Percentiles rank a stretch among this genome's conserved stretches.
Conservation (phyloP, 2,329 filamentous ascomycete species). For the Colletotrichum scovillei region DNA sequence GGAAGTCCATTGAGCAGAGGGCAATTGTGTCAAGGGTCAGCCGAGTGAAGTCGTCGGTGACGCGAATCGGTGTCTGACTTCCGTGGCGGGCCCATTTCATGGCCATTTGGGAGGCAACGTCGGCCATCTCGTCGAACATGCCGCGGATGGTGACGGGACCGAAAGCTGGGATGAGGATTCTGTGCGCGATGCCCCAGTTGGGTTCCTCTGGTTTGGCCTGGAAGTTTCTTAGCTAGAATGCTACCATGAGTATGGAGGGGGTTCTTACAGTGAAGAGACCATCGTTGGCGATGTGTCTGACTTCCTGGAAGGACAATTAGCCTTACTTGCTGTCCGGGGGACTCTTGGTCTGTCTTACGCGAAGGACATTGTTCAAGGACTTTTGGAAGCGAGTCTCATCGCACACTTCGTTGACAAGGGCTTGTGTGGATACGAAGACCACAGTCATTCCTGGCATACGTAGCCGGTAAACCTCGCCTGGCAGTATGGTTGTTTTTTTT, state of each 20-base stretch:
- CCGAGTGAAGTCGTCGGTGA: conserved; percentile 70
- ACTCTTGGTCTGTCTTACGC: background rate
- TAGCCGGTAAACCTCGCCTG: conserved; percentile 71
- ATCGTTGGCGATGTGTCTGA: conserved; percentile 67
- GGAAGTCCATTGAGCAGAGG: conserved; percentile 67
- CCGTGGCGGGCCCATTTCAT: conserved; percentile 64
- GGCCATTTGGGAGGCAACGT: conserved; percentile 63
- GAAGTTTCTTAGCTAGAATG: background rate
- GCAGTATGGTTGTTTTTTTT: background rate
- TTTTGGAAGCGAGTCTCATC: conserved; percentile 76
- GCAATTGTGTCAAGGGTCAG: conserved; percentile 72
- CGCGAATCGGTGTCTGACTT: conserved; percentile 57
- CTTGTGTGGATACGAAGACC: conserved; percentile 64
- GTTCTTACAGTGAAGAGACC: conserved; percentile 38
- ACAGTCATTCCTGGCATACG: conserved; percentile 56
- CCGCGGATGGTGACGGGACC: conserved; percentile 73
- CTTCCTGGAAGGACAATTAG: conserved; percentile 47
- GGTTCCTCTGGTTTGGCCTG: conserved; percentile 34
- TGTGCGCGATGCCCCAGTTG: conserved; percentile 66
- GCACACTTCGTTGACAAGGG: conserved; percentile 71
- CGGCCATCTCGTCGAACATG: conserved; percentile 66
- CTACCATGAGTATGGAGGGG: background rate
- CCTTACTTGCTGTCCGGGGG: too few relatives aligned
- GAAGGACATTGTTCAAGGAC: conserved; percentile 59
- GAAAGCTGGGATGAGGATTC: conserved; percentile 75